Percentiles rank a stretch among this genome's conserved stretches.
These are phyloP conservation scores for Penicillium thymicola DNA, from an alignment of 2,329 filamentous ascomycete species.

Conservation along the genomic window DNA sequence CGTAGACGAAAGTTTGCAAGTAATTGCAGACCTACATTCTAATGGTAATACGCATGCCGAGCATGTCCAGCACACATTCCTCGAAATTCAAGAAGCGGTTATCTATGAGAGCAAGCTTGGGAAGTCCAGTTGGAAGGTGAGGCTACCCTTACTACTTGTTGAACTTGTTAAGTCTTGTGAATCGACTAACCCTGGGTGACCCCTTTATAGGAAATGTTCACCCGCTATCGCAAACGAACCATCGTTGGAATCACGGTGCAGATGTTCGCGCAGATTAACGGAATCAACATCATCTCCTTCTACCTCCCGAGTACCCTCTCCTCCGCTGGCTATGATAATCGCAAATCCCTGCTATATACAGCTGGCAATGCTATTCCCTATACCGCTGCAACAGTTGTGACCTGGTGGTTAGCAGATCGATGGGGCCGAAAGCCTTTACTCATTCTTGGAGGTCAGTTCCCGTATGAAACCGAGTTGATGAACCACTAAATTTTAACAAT, in stretches of 20 bases:
- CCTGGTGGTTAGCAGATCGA: slow-evolving; percentile 41
- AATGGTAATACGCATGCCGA: slow-evolving; percentile 34
- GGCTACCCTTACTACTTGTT: background rate
- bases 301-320: slow-evolving; percentile 40
- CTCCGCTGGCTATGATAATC: slow-evolving; percentile 36
- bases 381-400: slow-evolving; percentile 38
- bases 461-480: background rate
- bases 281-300: slow-evolving; percentile 45
- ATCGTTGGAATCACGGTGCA: slow-evolving; percentile 42
- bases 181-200: background rate
- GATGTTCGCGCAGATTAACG: slow-evolving; percentile 43
- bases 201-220: slow-evolving; percentile 41
- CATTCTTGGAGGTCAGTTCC: slow-evolving; percentile 18
- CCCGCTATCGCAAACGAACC: slow-evolving; percentile 42
- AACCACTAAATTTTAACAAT: background rate
- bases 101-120: slow-evolving; percentile 37
- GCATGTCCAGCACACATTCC: slow-evolving; percentile 36
- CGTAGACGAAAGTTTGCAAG: slow-evolving; percentile 39
- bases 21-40: slow-evolving; percentile 42
- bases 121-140: slow-evolving; percentile 33
- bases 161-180: background rate
- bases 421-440: slow-evolving; percentile 42
- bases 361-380: slow-evolving; percentile 43
- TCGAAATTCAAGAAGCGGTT: slow-evolving; percentile 40
- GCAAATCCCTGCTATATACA: slow-evolving; percentile 41